A percentile compares a stretch with the other conserved stretches of the same genome.
phyloP scores from a whole-genome alignment of 768 basidiomycete genomes.

The Suillus paluster region DNA sequence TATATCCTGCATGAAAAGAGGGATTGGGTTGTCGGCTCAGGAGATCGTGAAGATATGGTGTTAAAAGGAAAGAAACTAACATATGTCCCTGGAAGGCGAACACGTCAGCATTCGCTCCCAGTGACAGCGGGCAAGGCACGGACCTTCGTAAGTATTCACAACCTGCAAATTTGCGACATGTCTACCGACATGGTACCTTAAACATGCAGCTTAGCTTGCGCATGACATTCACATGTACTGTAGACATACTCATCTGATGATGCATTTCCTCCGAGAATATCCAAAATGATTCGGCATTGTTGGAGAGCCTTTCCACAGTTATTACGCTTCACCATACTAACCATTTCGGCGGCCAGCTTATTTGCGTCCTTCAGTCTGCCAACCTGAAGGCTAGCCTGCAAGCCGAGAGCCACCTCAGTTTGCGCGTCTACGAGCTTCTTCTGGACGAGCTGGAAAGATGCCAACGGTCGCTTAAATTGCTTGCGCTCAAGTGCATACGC shows the following conservation, averaged over 20 bases:
- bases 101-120: conserved; percentile 7
- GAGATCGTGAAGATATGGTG: conserved; percentile 4
- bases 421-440: conserved; percentile 97
- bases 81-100: conserved; percentile 53
- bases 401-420: conserved; percentile 80
- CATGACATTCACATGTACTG: background rate
- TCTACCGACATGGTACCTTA: conserved; percentile 89
- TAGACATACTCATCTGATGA: conserved; percentile 83
- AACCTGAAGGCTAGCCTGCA: conserved; percentile 76
- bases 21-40: conserved; percentile 13
- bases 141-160: conserved; percentile 95
- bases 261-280: conserved; percentile 94
- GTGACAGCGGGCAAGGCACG: conserved; percentile 18
- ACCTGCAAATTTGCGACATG: conserved; percentile 96
- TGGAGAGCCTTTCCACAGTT: conserved; percentile 93
- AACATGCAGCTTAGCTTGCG: background rate
- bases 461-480: conserved; percentile 89
- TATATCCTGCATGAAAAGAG: conserved; percentile 64
- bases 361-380: conserved; percentile 87
- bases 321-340: conserved; percentile 93
- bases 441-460: conserved; percentile 96
- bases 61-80: conserved; percentile 39
- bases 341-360: conserved; percentile 84
- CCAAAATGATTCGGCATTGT: conserved; percentile 80
- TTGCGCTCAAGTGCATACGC: conserved; percentile 87